phyloP scores from a whole-genome alignment of 2,329 filamentous ascomycete species.

The Calonectria pteridis region DNA sequence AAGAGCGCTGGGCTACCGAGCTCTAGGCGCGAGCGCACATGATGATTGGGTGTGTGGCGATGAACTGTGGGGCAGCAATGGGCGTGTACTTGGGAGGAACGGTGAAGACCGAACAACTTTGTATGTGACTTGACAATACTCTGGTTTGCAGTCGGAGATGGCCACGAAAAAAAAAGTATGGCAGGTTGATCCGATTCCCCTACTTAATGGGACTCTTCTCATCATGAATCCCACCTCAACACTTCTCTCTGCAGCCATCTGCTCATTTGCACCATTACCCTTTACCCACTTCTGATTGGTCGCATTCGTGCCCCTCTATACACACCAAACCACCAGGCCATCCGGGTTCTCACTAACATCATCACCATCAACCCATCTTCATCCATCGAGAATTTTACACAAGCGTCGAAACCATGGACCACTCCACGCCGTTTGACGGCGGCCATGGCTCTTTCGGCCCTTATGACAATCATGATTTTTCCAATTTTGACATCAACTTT shows the following conservation, averaged over 20 bases:
- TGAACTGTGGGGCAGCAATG: not conserved
- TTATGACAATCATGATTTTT: slow-evolving; percentile 22
- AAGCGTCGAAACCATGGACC: slow-evolving; percentile 32
- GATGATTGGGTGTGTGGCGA: not conserved
- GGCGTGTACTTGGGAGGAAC: not conserved
- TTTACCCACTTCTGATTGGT: not conserved
- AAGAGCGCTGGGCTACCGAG: not conserved
- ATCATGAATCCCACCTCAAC: not conserved
- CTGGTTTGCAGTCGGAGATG: not conserved
- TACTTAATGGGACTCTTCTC: not conserved
- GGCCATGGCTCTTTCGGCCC: slow-evolving; percentile 33
- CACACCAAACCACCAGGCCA: slow-evolving; percentile 33
- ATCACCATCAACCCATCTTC: slow-evolving; percentile 17
- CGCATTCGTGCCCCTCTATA: slow-evolving; percentile 21
- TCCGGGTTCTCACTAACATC: slow-evolving; percentile 25
- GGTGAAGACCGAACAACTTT: not conserved
- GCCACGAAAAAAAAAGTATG: not conserved
- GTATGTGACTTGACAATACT: not conserved
- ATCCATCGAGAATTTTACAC: slow-evolving; percentile 11
- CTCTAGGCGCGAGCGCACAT: not conserved
- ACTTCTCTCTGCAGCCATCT: not conserved
- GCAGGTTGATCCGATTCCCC: not conserved
- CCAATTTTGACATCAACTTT: slow-evolving; percentile 48
- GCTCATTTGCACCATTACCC: not conserved
- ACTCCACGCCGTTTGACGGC: slow-evolving; percentile 37